Conservation (phyloP, 2,329 filamentous ascomycete species). For the Westerdykella sp. region DNA sequence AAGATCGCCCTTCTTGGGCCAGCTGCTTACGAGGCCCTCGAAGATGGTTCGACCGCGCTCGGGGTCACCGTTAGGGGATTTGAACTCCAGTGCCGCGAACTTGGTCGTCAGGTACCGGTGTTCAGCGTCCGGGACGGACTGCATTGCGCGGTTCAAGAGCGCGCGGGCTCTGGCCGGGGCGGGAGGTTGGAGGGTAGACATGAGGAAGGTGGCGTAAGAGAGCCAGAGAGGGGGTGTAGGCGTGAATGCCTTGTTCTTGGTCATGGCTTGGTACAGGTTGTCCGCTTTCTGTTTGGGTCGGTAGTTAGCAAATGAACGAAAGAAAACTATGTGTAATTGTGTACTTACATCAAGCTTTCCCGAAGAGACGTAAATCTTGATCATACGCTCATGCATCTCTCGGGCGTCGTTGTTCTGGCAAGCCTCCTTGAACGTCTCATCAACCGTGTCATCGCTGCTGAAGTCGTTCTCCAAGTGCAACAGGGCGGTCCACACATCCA, state of each 20-base stretch:
- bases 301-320: conserved; percentile 14
- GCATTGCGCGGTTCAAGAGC: conserved; percentile 74
- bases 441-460: conserved; percentile 72
- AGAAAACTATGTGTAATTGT: conserved; percentile 1
- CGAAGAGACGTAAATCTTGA: conserved; percentile 91
- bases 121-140: conserved; percentile 66
- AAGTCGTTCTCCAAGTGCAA: conserved; percentile 93
- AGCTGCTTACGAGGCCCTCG: conserved; percentile 75
- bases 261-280: conserved; percentile 74
- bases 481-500: conserved; percentile 91
- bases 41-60: conserved; percentile 94
- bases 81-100: conserved; percentile 90
- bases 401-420: conserved; percentile 91
- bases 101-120: conserved; percentile 74
- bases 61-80: conserved; percentile 69
- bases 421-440: conserved; percentile 83
- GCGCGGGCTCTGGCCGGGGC: conserved; percentile 70
- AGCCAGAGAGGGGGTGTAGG: conserved; percentile 76
- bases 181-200: conserved; percentile 63
- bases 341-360: conserved; percentile 70
- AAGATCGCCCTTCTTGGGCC: conserved; percentile 82
- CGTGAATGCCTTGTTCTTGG: conserved; percentile 78
- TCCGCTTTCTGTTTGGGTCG: conserved; percentile 73
- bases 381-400: conserved; percentile 81
- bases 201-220: conserved; percentile 92